Conservation (phyloP, 169 alveolate genomes). For the Plasmodium gaboni region DNA sequence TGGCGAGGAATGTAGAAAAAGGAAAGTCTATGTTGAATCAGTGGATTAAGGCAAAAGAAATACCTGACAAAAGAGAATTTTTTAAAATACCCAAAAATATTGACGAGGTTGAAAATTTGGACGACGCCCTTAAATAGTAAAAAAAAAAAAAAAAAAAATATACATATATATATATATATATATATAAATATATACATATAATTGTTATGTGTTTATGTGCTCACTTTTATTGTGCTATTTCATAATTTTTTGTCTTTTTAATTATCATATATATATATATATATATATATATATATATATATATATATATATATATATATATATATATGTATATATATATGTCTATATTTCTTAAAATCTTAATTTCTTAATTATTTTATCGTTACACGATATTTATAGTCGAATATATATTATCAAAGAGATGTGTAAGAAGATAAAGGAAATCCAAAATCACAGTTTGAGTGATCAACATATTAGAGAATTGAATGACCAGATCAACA, state of each 20-base stretch:
- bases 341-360: not conserved
- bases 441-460: constrained; percentile 94
- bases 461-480: constrained; percentile 95
- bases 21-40: constrained; percentile 73
- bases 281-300: not conserved
- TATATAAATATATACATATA: not conserved
- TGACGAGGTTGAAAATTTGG: constrained; percentile 64
- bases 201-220: not conserved
- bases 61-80: constrained; percentile 22
- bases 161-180: not conserved
- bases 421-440: constrained; percentile 89
- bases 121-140: constrained; percentile 59
- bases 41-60: constrained; percentile 67
- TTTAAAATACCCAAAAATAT: constrained; percentile 63
- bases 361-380: not conserved
- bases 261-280: not conserved
- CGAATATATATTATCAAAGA: constrained; percentile 84
- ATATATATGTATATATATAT: not conserved
- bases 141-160: constrained; percentile 8
- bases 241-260: not conserved
- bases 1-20: constrained; percentile 66
- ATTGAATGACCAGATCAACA: constrained; percentile 95
- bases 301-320: not conserved
- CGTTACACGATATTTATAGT: not conserved
- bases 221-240: not conserved